A percentile compares a stretch with the other conserved stretches of the same genome.
phyloP scores from a whole-genome alignment of 495 filamentous ascomycete species.

The Penicillium arizonense region DNA sequence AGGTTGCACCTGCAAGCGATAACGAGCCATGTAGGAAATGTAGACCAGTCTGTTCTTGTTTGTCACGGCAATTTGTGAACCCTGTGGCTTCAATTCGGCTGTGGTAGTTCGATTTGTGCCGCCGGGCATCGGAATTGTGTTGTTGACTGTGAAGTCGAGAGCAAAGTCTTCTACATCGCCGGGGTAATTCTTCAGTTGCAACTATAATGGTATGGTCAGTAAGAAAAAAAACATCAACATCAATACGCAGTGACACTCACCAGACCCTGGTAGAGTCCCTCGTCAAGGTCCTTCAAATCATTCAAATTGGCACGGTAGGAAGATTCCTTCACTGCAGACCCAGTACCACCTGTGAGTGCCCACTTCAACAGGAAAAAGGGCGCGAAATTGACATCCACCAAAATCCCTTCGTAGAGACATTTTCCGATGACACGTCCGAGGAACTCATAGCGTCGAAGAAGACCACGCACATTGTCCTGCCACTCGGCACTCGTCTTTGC shows the following conservation, averaged over 20 bases:
- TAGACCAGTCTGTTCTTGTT: constrained; percentile 93
- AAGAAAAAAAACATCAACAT: neutral
- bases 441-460: constrained; percentile 84
- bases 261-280: constrained; percentile 89
- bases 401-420: constrained; percentile 95
- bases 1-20: constrained; percentile 79
- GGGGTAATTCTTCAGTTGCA: constrained; percentile 83
- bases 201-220: constrained; percentile 28
- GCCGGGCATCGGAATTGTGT: constrained; percentile 61
- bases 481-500: constrained; percentile 54
- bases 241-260: constrained; percentile 33
- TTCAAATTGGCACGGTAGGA: constrained; percentile 87
- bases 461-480: constrained; percentile 54
- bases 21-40: constrained; percentile 84
- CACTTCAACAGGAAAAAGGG: constrained; percentile 96
- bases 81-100: constrained; percentile 70
- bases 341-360: constrained; percentile 69
- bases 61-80: constrained; percentile 76
- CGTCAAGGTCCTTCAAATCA: constrained; percentile 89
- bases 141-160: constrained; percentile 88
- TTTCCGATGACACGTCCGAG: constrained; percentile 91
- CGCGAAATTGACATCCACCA: constrained; percentile 91
- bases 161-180: constrained; percentile 76
- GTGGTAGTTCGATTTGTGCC: constrained; percentile 52
- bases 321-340: constrained; percentile 59